Evolutionary conservation across 345 rosid species (phyloP).

Genomic region (Stellera chamaejasme): DNA sequence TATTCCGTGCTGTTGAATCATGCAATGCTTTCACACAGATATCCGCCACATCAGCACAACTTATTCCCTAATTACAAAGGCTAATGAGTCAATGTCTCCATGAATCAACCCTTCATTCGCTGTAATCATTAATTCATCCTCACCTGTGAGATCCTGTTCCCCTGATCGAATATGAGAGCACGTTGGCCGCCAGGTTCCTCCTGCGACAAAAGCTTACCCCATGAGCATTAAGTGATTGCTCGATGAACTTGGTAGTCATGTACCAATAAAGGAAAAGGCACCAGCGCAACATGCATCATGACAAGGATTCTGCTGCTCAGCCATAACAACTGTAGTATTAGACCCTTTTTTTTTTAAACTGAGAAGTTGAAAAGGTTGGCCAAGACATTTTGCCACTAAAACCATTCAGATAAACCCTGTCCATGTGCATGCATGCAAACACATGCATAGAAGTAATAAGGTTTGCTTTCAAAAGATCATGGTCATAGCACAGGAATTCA

Average conservation of each 20-base stretch:
- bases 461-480: not conserved
- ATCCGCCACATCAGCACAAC: slow-evolving; percentile 92
- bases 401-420: not conserved
- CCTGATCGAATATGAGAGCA: slow-evolving; percentile 92
- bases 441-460: not conserved
- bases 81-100: not conserved
- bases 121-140: slow-evolving; percentile 1
- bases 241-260: too few relatives aligned
- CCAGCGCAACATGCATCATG: too few relatives aligned
- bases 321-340: too few relatives aligned
- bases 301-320: too few relatives aligned
- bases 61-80: slow-evolving; percentile 51
- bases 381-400: too few relatives aligned
- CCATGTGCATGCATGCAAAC: too few relatives aligned
- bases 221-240: too few relatives aligned
- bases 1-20: slow-evolving; percentile 87
- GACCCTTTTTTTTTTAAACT: too few relatives aligned
- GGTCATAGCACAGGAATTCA: not conserved
- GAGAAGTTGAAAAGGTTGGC: too few relatives aligned
- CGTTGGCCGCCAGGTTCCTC: slow-evolving; percentile 98
- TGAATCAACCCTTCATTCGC: too few relatives aligned
- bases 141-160: slow-evolving; percentile 91
- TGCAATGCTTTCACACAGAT: slow-evolving; percentile 91
- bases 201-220: slow-evolving; percentile 24
- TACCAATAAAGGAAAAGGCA: not conserved